Conservation (phyloP, 768 basidiomycete species). For the Amanita rubescens region DNA sequence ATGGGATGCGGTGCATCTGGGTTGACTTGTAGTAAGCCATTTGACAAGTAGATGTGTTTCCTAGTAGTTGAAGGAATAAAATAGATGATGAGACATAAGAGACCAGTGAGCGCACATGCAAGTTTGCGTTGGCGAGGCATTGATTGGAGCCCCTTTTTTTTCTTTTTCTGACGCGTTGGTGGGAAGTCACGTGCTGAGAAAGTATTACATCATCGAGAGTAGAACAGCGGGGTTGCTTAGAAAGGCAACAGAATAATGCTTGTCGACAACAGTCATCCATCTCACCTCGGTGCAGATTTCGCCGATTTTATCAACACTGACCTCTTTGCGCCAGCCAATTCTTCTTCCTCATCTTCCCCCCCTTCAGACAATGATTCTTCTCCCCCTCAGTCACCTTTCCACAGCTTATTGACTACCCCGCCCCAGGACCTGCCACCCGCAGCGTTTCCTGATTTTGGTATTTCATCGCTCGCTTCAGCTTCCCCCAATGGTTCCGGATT, state of each 20-base stretch:
- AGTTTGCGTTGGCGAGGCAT: neutral
- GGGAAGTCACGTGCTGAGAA: neutral
- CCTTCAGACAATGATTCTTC: constrained; percentile 33
- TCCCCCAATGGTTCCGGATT: constrained; percentile 16
- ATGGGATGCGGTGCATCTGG: constrained; percentile 36
- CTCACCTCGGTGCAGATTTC: constrained; percentile 30
- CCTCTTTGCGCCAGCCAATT: constrained; percentile 28
- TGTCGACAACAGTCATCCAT: constrained; percentile 28
- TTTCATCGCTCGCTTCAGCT: constrained; percentile 13
- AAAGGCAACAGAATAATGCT: constrained; percentile 23
- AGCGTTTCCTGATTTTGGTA: constrained; percentile 32
- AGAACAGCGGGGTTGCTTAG: neutral
- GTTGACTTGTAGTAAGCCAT: constrained; percentile 32
- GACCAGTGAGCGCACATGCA: neutral
- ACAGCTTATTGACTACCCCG: constrained; percentile 35
- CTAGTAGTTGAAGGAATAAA: neutral
- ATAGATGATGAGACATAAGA: neutral
- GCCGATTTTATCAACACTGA: constrained; percentile 66
- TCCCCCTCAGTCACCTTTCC: constrained; percentile 37
- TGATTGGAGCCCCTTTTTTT: neutral
- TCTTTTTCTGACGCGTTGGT: neutral
- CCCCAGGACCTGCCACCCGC: constrained; percentile 29
- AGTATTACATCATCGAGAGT: neutral
- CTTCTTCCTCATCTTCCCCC: constrained; percentile 21
- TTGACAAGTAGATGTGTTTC: constrained; percentile 11